Conservation (phyloP, 1,284 basidiomycete species). For the Puccinia hordei region DNA sequence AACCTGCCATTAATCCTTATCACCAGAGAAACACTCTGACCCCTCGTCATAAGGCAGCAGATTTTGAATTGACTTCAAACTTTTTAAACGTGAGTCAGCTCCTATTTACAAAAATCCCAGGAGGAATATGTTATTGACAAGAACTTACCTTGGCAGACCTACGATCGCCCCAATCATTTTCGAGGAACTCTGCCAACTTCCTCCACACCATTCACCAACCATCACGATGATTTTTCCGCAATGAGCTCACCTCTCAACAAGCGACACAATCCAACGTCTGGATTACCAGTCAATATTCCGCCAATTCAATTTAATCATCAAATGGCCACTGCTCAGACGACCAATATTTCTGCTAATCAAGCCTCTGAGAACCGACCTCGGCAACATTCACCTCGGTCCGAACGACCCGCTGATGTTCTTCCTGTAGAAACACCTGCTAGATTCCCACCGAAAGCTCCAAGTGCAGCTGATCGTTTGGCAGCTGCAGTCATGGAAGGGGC, state of each 20-base stretch:
- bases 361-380: neutral
- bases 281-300: slow-evolving; percentile 4
- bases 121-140: neutral
- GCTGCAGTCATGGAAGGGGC: slow-evolving; percentile 50
- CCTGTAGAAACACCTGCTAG: slow-evolving; percentile 12
- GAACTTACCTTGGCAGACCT: neutral
- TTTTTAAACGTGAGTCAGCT: neutral
- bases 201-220: slow-evolving; percentile 27
- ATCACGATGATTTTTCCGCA: slow-evolving; percentile 17
- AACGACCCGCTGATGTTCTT: neutral
- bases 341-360: slow-evolving; percentile 9
- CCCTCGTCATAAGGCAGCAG: neutral
- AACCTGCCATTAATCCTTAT: neutral
- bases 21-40: neutral
- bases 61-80: neutral
- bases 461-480: slow-evolving; percentile 39
- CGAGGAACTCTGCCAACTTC: slow-evolving; percentile 19
- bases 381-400: slow-evolving; percentile 1
- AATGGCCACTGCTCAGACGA: neutral
- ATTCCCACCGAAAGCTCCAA: slow-evolving; percentile 18
- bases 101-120: neutral
- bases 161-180: slow-evolving; percentile 9
- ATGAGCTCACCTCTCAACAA: slow-evolving; percentile 38
- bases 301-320: slow-evolving; percentile 4
- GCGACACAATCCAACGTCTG: slow-evolving; percentile 12